These are phyloP conservation scores for Spergularia azorica DNA, from an alignment of 179 eudicot genomes.

Conservation along the genomic window DNA sequence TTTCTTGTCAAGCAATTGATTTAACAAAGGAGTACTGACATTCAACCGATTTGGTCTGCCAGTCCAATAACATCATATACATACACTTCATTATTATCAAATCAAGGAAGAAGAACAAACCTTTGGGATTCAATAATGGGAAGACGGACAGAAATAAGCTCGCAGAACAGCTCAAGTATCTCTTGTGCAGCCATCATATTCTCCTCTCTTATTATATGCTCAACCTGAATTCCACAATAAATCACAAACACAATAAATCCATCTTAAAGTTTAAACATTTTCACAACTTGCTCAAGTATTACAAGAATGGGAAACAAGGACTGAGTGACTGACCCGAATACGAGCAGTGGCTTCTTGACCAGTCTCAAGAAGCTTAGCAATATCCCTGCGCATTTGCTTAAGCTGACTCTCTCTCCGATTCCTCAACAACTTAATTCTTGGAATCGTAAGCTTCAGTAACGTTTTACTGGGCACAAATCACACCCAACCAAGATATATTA, in stretches of 20 bases:
- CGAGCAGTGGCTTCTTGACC: conserved; percentile 99
- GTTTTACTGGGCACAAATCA: conserved; percentile 61
- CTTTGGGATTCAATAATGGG: conserved; percentile 94
- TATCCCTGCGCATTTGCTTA: conserved; percentile 88
- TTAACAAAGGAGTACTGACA: background rate
- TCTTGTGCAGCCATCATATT: conserved; percentile 99
- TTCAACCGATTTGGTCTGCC: background rate
- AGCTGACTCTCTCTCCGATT: conserved; percentile 85
- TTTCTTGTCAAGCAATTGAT: background rate
- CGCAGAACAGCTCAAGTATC: conserved; percentile 83
- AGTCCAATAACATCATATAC: background rate
- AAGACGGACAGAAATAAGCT: conserved; percentile 84
- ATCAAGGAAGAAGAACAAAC: conserved; percentile 27
- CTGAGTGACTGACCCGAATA: conserved; percentile 56
- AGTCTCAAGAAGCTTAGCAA: conserved; percentile 92
- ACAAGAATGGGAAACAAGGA: background rate
- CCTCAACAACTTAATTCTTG: conserved; percentile 89
- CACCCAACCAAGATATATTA: background rate
- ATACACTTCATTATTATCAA: background rate
- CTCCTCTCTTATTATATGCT: conserved; percentile 92
- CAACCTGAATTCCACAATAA: conserved; percentile 53
- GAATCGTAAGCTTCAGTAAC: conserved; percentile 76
- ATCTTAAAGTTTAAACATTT: conserved; percentile 3
- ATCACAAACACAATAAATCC: conserved; percentile 14
- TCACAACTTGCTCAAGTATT: background rate